These are phyloP conservation scores for Ophiostoma himal-ulmi DNA, from an alignment of 2,329 filamentous ascomycete genomes.

Conservation along the genomic window DNA sequence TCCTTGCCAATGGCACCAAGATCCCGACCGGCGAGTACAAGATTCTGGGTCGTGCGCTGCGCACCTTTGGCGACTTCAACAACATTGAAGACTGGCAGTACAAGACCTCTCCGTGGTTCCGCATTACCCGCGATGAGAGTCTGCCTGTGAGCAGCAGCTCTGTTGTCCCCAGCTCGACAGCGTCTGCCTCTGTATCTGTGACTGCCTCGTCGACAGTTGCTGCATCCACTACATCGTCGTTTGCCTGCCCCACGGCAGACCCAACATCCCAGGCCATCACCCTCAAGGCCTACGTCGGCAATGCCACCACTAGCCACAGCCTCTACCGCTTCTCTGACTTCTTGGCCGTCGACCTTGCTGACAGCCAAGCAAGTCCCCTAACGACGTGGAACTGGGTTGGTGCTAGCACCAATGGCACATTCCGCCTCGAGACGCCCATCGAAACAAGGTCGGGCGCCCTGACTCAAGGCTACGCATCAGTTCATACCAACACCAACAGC, in stretches of 20 bases:
- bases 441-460: background rate
- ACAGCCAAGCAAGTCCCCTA: background rate
- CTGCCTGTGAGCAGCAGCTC: background rate
- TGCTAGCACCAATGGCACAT: background rate
- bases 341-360: background rate
- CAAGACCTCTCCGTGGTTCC: background rate
- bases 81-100: conserved; percentile 25
- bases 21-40: conserved; percentile 26
- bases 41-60: conserved; percentile 25
- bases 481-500: conserved; percentile 3
- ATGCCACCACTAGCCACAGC: background rate
- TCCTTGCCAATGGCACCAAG: conserved; percentile 21
- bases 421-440: background rate
- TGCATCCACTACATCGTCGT: background rate
- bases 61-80: conserved; percentile 26
- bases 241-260: background rate
- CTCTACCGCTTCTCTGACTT: background rate
- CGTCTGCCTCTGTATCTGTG: background rate
- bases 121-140: background rate
- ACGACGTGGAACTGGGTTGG: background rate
- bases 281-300: background rate
- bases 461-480: background rate
- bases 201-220: background rate
- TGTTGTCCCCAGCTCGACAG: background rate
- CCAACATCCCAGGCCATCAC: background rate